Conservation (phyloP, 768 basidiomycete species). For the Chiua virens region DNA sequence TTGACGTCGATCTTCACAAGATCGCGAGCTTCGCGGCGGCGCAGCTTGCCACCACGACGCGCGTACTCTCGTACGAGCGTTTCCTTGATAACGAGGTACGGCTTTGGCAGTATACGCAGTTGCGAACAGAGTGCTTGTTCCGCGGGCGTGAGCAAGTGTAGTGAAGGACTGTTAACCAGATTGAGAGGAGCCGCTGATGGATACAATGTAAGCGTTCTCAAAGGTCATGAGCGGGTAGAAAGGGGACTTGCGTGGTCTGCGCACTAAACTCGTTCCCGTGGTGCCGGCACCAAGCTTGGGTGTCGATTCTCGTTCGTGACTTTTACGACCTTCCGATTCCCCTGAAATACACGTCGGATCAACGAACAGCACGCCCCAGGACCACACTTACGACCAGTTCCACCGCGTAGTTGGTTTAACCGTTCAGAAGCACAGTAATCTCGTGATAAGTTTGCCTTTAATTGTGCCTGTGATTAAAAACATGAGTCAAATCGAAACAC, state of each 20-base stretch:
- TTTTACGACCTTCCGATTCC: conserved; percentile 53
- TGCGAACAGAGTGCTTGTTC: conserved; percentile 89
- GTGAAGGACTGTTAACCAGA: conserved; percentile 83
- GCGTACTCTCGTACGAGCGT: conserved; percentile 93
- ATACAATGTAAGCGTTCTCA: neutral
- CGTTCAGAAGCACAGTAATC: conserved; percentile 59
- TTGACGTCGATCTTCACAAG: conserved; percentile 92
- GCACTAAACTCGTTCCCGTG: conserved; percentile 37
- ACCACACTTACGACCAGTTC: conserved; percentile 47
- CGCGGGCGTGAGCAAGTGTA: conserved; percentile 85
- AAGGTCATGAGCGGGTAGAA: neutral
- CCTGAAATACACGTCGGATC: conserved; percentile 15
- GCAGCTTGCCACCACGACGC: conserved; percentile 82
- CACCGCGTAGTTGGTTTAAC: conserved; percentile 46
- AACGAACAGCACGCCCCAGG: conserved; percentile 26
- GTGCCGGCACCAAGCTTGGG: conserved; percentile 45
- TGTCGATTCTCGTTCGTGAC: conserved; percentile 61
- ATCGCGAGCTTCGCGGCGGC: conserved; percentile 84
- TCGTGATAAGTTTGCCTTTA: conserved; percentile 56
- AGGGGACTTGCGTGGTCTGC: conserved; percentile 40
- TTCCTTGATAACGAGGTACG: conserved; percentile 95
- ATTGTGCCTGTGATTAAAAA: conserved; percentile 47
- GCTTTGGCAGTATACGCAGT: conserved; percentile 89
- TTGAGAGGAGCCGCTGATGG: conserved; percentile 67
- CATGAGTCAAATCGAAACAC: neutral